phyloP scores from a whole-genome alignment of 331 rosid species.

The Dryas integrifolia region DNA sequence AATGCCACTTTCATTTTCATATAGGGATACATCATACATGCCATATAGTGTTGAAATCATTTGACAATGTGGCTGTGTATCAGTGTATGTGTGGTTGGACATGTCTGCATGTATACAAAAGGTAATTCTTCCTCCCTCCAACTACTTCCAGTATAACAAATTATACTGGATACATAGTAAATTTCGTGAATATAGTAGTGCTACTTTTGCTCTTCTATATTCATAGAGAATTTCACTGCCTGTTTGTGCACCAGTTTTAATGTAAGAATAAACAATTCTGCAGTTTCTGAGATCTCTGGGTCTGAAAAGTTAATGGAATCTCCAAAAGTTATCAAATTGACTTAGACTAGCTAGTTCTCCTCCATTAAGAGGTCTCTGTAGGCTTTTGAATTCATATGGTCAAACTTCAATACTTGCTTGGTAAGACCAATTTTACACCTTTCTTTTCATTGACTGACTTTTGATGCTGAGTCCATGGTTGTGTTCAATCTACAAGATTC shows the following conservation, averaged over 20 bases:
- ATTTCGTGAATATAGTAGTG: neutral
- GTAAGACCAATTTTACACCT: constrained; percentile 3
- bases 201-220: no score
- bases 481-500: neutral
- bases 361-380: no score
- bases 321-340: neutral
- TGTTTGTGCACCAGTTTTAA: neutral
- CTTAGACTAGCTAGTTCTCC: neutral
- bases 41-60: no score
- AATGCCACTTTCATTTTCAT: no score
- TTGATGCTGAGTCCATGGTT: neutral
- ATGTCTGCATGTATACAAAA: no score
- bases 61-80: no score
- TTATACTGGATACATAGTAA: no score
- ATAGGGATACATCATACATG: no score
- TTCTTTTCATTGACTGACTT: constrained; percentile 2
- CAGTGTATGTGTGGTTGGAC: no score
- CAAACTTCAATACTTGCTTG: neutral
- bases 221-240: neutral
- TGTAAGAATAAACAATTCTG: neutral
- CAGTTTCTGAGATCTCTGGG: neutral
- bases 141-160: no score
- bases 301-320: neutral
- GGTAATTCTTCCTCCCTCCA: no score
- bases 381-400: constrained; percentile 11